Conservation (phyloP, 139 green algal species). For the Picochlorum costavermella region DNA sequence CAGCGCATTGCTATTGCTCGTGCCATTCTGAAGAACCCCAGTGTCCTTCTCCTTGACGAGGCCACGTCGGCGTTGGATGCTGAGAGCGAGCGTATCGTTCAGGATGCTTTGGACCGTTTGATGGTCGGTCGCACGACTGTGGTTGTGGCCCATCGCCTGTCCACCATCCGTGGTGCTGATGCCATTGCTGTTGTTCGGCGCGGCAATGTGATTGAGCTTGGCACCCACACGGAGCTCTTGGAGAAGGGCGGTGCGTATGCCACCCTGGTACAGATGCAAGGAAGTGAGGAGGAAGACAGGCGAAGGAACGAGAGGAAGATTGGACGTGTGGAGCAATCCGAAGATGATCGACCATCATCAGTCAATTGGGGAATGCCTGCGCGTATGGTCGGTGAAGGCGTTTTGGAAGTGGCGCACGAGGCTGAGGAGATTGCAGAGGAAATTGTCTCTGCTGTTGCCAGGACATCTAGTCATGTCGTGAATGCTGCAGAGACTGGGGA, state of each 20-base stretch:
- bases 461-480: background rate
- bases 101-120: constrained; percentile 47
- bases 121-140: constrained; percentile 46
- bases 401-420: background rate
- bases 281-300: constrained; percentile 7
- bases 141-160: constrained; percentile 55
- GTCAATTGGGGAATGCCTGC: background rate
- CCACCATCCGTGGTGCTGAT: constrained; percentile 45
- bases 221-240: constrained; percentile 56
- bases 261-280: constrained; percentile 59
- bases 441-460: background rate
- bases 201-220: constrained; percentile 49
- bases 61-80: constrained; percentile 83
- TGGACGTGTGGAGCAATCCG: constrained; percentile 1
- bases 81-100: constrained; percentile 37
- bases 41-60: constrained; percentile 71
- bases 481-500: constrained; percentile 3
- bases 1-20: constrained; percentile 80
- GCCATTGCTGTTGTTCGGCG: constrained; percentile 46
- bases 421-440: background rate
- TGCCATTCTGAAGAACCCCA: constrained; percentile 64
- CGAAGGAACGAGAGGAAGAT: background rate
- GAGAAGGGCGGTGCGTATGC: constrained; percentile 21
- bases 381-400: background rate
- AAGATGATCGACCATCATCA: background rate